Conservation (phyloP, 2,329 filamentous ascomycete genomes). For the Cercospora sp. region DNA sequence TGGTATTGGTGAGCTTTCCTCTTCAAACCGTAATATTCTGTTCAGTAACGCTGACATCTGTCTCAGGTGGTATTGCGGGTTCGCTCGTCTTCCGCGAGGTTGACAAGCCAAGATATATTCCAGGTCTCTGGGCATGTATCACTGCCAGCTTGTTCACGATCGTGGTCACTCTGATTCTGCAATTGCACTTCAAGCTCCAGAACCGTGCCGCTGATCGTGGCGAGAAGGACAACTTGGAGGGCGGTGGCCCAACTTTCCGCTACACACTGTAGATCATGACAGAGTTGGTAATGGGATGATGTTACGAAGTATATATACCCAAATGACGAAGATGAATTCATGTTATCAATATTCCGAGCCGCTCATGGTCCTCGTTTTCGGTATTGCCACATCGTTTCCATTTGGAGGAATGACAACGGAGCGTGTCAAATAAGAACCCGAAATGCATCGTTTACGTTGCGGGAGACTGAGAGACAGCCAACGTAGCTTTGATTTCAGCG, state of each 20-base stretch:
- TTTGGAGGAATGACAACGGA: not conserved
- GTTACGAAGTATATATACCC: not conserved
- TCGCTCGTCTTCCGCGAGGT: constrained; percentile 23
- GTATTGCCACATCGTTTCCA: not conserved
- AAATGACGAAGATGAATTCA: not conserved
- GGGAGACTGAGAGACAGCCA: not conserved
- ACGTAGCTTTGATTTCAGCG: not conserved
- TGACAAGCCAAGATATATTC: constrained; percentile 28
- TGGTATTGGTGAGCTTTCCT: constrained; percentile 40
- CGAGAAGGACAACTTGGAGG: constrained; percentile 28
- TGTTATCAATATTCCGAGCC: not conserved
- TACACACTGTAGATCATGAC: constrained; percentile 31
- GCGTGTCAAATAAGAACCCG: not conserved
- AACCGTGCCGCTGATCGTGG: constrained; percentile 28
- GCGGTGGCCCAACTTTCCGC: constrained; percentile 34
- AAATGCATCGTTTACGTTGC: not conserved
- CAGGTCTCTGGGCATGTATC: constrained; percentile 31
- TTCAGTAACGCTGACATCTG: constrained; percentile 23
- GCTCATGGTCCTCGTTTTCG: too few species aligned
- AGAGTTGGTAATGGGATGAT: not conserved
- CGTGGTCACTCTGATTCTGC: constrained; percentile 19
- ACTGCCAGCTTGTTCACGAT: constrained; percentile 27
- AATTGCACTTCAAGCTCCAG: constrained; percentile 26
- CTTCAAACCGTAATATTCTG: constrained; percentile 28
- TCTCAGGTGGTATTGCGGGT: constrained; percentile 29